Evolutionary conservation across 139 green algal genomes (phyloP), one percentile per base, ranked within the genome.

Genomic region (Ostreobium quekettii): DNA sequence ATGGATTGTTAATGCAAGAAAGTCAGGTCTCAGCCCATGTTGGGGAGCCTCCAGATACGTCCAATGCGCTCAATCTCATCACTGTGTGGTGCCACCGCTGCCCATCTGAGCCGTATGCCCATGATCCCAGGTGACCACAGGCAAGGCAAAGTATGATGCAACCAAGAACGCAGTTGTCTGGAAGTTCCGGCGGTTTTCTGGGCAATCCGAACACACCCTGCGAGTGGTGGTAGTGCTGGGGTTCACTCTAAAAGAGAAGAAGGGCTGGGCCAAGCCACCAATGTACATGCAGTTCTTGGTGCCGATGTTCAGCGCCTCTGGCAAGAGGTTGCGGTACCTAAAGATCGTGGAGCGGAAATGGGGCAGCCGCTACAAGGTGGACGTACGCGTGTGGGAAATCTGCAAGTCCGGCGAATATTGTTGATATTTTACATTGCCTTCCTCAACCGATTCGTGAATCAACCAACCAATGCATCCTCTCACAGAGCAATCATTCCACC

Each of bases 81-180:
- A n/a, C n/a, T n/a, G n/a, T n/a, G n/a, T n/a, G n/a, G n/a, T n/a
- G n/a, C n/a, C n/a, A n/a, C n/a, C n/a, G n/a, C n/a, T n/a, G n/a
- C n/a, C n/a, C n/a, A n/a, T n/a, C n/a, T n/a, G n/a, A n/a, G n/a
- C n/a, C n/a, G n/a, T n/a, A n/a, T n/a, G n/a, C n/a, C n/a, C n/a
- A n/a, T n/a, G n/a, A n/a, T n/a, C n/a, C 66, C 73, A 78, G 70
- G 86, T 90, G 19, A 87, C 83, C 0, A 62, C 59, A 29, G 90
- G 90, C 38, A 90, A 91, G 58, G 89, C 89, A 48, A 96, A 96
- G 81, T 97, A 97, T 77, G 88, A 95, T 67, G 74, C 89, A 36
- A 88, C 83, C 26, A 80, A 85, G 36, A 82, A 91, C 42, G 80
- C 79, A 8, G 80, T 98, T 31, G 84, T 82, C 3, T 97, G 91